Conservation (phyloP, 352 stramenopile species). For the Pythium periplocum region DNA sequence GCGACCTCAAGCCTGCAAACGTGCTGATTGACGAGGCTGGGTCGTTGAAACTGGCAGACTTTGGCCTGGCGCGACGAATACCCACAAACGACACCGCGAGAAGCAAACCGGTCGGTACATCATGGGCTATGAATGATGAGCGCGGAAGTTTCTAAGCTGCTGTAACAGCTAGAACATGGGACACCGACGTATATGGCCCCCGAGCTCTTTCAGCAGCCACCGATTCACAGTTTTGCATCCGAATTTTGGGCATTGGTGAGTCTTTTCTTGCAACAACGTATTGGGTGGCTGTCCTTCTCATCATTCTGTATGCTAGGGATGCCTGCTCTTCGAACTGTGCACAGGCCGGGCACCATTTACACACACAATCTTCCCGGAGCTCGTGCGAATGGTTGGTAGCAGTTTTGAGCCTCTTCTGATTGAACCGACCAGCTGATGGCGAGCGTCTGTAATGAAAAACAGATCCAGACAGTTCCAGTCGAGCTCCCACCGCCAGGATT, state of each 20-base stretch:
- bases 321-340: slow-evolving; percentile 71
- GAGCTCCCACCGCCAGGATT: slow-evolving; percentile 38
- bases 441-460: not conserved
- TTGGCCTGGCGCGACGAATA: slow-evolving; percentile 84
- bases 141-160: no score
- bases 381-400: slow-evolving; percentile 57
- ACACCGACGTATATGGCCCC: slow-evolving; percentile 91
- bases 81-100: slow-evolving; percentile 38
- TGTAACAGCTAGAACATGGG: slow-evolving; percentile 44
- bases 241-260: slow-evolving; percentile 84
- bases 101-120: slow-evolving; percentile 26
- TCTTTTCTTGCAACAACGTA: not conserved
- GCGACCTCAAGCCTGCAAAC: slow-evolving; percentile 89
- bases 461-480: slow-evolving; percentile 69
- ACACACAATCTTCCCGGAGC: slow-evolving; percentile 64
- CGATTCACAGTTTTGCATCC: slow-evolving; percentile 86
- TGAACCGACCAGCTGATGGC: no score
- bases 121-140: no score
- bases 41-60: slow-evolving; percentile 89
- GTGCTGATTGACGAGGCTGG: slow-evolving; percentile 92
- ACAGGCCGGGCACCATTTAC: slow-evolving; percentile 65
- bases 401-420: not conserved
- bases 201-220: slow-evolving; percentile 83
- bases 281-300: not conserved
- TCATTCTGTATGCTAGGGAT: slow-evolving; percentile 38